Base-by-base conservation (phyloP, 1,284 basidiomycete species). In the Ceratobasidium sp. region DNA sequence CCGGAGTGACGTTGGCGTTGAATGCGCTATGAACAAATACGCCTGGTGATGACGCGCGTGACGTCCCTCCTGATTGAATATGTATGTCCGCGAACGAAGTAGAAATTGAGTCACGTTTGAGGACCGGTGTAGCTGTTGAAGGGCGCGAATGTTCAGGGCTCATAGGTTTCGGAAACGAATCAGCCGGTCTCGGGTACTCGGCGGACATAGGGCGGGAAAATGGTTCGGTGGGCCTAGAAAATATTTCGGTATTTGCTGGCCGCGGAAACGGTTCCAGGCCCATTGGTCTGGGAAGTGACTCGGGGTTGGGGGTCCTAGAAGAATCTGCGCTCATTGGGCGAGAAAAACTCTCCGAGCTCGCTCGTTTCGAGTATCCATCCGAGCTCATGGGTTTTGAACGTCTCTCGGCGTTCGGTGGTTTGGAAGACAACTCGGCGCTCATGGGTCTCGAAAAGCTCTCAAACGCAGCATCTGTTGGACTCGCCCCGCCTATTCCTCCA, bases 41-140 rank as follows among this genome's bases (percentile, higher is more conserved):
- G 45, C 62, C 62, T 31, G 62, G 62, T 17, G 62, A 65, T 17
- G 62, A 65, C 12, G 62, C 62, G 15, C 62, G 49, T 6, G 62
- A 65, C 8, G 62, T 65, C 10, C 35, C 38, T 12, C 49, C 62
- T 13, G 47, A 53, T 42, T 53, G 53, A 6, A 65, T 34, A 22
- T 54, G 62, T 50, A 65, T 65, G 12, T 35, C 62, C 3, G 49
- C 62, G 35, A 65, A 6, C n/a, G 50, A 49, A 2, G 62, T 54
- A 13, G 62, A 65, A 17, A 65, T 65, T 22, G 62, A 65, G 5
- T 43, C 58, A 7, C 62, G 34, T 17, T 65, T 65, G 50, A 22
- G 20, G 54, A 57, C 38, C 17, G 38, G 38, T 40, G 38, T 17
- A 40, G 10, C 38, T 40, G 38, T 8, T 17, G 8, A 8, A 40